Evolutionary conservation across 2,329 filamentous ascomycete genomes (phyloP).

Genomic region (Orbilia javanica): DNA sequence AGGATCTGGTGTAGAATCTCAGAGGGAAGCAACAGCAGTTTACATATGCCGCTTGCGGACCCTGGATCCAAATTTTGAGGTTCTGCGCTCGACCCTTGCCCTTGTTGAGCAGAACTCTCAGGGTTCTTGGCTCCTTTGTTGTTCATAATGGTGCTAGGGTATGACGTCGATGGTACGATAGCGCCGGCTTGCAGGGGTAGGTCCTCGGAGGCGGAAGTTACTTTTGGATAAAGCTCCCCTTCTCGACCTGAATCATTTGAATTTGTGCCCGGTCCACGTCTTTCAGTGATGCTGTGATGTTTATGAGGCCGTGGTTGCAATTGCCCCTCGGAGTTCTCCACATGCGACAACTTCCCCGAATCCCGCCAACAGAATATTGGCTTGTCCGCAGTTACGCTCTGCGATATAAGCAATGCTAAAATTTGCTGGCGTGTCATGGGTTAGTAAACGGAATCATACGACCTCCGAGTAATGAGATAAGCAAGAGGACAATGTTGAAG

Average conservation of each 20-base stretch:
- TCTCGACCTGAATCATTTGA: slow-evolving; percentile 2
- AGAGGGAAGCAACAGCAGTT: slow-evolving; percentile 37
- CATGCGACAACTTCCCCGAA: slow-evolving; percentile 13
- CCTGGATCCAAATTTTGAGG: neutral
- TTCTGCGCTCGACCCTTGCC: slow-evolving; percentile 10
- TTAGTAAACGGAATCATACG: slow-evolving; percentile 2
- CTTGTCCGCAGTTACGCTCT: slow-evolving; percentile 51
- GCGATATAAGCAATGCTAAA: slow-evolving; percentile 55
- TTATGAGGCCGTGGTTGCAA: neutral
- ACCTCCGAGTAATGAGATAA: slow-evolving; percentile 11
- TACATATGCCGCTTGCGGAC: neutral
- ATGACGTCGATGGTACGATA: slow-evolving; percentile 20
- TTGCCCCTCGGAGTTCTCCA: neutral
- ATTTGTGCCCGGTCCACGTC: slow-evolving; percentile 24
- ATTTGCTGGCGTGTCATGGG: slow-evolving; percentile 46
- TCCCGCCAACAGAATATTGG: slow-evolving; percentile 41
- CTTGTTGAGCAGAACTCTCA: neutral
- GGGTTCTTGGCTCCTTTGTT: neutral
- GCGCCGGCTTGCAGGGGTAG: slow-evolving; percentile 4
- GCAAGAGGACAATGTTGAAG: neutral
- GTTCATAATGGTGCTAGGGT: slow-evolving; percentile 9
- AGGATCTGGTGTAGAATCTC: slow-evolving; percentile 54
- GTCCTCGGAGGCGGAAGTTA: slow-evolving; percentile 24
- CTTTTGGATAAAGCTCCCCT: neutral
- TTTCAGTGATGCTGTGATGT: slow-evolving; percentile 11